phyloP scores from a whole-genome alignment of 1,139 yeast species.

The Zygosaccharomyces sapae region DNA sequence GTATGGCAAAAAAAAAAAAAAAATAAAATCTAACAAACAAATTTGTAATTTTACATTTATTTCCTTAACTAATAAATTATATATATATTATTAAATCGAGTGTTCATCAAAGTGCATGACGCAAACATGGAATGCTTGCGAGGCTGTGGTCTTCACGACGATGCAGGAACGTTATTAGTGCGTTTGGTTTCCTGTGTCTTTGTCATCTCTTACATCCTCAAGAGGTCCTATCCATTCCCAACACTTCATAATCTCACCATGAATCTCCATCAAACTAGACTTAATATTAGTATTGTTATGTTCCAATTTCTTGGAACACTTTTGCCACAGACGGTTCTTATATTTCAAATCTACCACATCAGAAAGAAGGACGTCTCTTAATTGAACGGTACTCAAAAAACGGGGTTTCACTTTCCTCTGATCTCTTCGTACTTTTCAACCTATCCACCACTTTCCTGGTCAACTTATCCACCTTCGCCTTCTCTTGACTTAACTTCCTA shows the following conservation, averaged over 20 bases:
- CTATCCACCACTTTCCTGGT: slow-evolving; percentile 43
- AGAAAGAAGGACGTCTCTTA: slow-evolving; percentile 63
- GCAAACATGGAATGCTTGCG: background rate
- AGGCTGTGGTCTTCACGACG: background rate
- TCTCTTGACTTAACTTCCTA: slow-evolving; percentile 39
- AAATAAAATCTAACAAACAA: background rate
- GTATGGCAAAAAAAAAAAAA: background rate
- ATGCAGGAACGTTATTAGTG: background rate
- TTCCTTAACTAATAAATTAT: background rate
- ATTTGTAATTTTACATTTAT: background rate
- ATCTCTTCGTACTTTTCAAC: slow-evolving; percentile 40
- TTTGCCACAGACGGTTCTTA: slow-evolving; percentile 57
- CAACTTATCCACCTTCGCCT: slow-evolving; percentile 37
- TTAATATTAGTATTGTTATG: slow-evolving; percentile 43
- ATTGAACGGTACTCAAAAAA: slow-evolving; percentile 73
- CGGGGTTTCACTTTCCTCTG: slow-evolving; percentile 23
- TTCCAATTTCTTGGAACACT: slow-evolving; percentile 60
- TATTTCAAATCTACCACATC: slow-evolving; percentile 43
- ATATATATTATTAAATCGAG: background rate
- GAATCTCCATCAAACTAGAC: slow-evolving; percentile 50
- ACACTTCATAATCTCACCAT: slow-evolving; percentile 82
- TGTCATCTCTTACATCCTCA: slow-evolving; percentile 1
- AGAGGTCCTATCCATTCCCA: slow-evolving; percentile 77
- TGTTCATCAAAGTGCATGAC: background rate
- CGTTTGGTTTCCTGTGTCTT: background rate